Evolutionary conservation across 129 eudicot species (phyloP).

Genomic region (Smallanthus sonchifolius): DNA sequence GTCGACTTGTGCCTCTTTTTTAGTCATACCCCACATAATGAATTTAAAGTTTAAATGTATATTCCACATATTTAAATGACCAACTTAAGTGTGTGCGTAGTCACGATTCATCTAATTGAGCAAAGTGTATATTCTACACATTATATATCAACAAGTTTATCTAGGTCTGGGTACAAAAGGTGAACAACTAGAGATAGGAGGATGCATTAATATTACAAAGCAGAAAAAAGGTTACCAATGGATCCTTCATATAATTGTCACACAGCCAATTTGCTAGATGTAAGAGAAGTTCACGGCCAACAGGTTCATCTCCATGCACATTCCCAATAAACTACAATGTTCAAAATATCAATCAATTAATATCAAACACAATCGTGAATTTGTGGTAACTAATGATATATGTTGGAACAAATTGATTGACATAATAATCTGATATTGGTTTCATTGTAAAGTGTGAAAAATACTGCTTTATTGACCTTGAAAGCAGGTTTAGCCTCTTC

Average conservation of each 20-base stretch:
- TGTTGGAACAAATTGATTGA: neutral
- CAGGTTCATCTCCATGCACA: slow-evolving; percentile 99
- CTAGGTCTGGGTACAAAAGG: neutral
- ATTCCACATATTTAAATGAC: neutral
- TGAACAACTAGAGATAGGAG: neutral
- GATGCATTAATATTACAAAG: slow-evolving; percentile 2
- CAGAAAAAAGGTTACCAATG: slow-evolving; percentile 60
- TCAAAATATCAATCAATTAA: slow-evolving; percentile 23
- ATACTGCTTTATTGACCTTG: slow-evolving; percentile 45
- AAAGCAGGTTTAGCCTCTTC: slow-evolving; percentile 97
- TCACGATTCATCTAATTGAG: neutral
- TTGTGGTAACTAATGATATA: neutral
- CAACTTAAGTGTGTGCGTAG: neutral
- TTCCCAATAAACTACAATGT: slow-evolving; percentile 79
- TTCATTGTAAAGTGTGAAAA: neutral
- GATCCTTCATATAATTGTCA: slow-evolving; percentile 82
- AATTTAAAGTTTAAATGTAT: neutral
- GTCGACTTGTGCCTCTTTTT: too few species aligned
- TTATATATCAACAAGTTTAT: neutral
- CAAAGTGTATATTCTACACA: neutral
- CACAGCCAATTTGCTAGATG: slow-evolving; percentile 93
- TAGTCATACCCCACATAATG: too few species aligned
- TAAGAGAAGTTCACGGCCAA: slow-evolving; percentile 89
- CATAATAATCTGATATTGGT: neutral
- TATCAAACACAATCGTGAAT: neutral